Evolutionary conservation across 2,329 filamentous ascomycete species (phyloP).

Genomic region (Grosmannia huntii): DNA sequence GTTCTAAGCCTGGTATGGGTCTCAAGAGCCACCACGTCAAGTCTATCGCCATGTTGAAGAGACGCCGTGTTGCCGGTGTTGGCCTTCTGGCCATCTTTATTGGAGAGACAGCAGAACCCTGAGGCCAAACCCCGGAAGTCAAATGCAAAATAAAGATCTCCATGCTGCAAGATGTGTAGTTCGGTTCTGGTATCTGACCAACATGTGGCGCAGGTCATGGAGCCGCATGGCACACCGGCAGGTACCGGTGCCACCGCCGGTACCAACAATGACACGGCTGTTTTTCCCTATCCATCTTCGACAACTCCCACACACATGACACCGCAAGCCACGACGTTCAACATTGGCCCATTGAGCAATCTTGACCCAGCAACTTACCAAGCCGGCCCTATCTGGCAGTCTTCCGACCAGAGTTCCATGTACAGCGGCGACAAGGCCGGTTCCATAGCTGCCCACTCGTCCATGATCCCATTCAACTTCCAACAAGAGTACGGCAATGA

Average conservation of each 20-base stretch:
- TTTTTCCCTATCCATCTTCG: neutral
- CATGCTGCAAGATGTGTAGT: neutral
- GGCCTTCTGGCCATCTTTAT: no score
- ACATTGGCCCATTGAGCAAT: neutral
- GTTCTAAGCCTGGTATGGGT: neutral
- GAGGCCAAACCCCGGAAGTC: neutral
- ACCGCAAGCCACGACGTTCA: neutral
- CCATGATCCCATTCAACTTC: conserved; percentile 2
- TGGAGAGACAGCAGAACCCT: no score
- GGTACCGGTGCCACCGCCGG: neutral
- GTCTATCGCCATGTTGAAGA: no score
- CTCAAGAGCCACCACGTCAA: neutral
- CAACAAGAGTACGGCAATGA: neutral
- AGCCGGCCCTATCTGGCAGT: neutral
- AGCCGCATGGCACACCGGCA: neutral
- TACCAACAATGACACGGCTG: neutral
- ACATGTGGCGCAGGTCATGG: neutral
- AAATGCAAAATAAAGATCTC: neutral
- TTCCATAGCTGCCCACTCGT: neutral
- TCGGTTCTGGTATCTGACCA: neutral
- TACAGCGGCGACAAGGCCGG: neutral
- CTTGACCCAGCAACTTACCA: neutral
- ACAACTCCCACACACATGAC: neutral
- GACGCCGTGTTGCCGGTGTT: no score
- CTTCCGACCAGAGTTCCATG: neutral